Evolutionary conservation across 108 stramenopile species (phyloP).

Genomic region (Fragilaria crotonensis): DNA sequence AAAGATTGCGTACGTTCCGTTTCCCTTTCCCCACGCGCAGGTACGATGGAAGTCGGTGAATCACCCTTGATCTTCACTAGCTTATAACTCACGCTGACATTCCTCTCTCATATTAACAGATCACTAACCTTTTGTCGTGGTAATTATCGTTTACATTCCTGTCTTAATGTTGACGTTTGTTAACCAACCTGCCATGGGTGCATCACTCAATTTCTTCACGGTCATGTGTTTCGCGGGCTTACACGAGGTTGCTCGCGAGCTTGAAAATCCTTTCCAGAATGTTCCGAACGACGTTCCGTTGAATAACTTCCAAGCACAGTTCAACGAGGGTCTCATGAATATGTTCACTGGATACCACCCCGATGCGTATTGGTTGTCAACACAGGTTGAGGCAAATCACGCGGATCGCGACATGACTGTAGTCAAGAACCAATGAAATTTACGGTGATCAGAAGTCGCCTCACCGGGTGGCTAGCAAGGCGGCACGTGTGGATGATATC

Average conservation of each 20-base stretch:
- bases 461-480: no score
- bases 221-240: constrained; percentile 49
- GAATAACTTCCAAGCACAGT: constrained; percentile 77
- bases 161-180: constrained; percentile 56
- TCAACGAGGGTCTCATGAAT: constrained; percentile 60
- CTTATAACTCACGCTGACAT: constrained; percentile 30
- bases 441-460: no score
- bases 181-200: constrained; percentile 25
- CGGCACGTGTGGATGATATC: no score
- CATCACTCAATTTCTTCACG: constrained; percentile 47
- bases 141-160: constrained; percentile 40
- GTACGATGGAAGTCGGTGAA: background rate
- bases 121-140: constrained; percentile 38
- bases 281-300: constrained; percentile 76
- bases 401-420: no score
- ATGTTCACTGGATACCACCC: constrained; percentile 74
- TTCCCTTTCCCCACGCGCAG: constrained; percentile 74
- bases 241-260: constrained; percentile 5
- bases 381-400: no score
- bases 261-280: constrained; percentile 70
- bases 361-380: constrained; percentile 44
- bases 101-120: constrained; percentile 9
- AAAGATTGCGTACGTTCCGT: constrained; percentile 72
- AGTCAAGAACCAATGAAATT: no score
- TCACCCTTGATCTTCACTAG: no score